Evolutionary conservation across 2,329 filamentous ascomycete genomes (phyloP).

Genomic region (Catunica adiposa): DNA sequence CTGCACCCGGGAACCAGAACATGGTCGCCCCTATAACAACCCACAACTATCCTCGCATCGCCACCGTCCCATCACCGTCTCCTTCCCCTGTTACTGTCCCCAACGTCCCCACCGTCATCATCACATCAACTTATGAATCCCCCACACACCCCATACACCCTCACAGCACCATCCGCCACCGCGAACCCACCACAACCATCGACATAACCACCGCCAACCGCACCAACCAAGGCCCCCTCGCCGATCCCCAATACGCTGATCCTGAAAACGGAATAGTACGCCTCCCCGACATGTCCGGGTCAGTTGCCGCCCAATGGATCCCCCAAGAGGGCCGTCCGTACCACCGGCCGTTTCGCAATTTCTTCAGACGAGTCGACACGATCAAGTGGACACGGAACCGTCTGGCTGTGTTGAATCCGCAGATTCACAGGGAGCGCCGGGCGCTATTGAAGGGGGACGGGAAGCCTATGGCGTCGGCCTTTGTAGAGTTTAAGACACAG

Average conservation of each 20-base stretch:
- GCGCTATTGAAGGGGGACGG: conserved; percentile 47
- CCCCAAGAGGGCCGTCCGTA: conserved; percentile 57
- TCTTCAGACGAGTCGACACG: conserved; percentile 83
- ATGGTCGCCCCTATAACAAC: too few relatives aligned
- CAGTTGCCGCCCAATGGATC: conserved; percentile 58
- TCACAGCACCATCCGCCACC: not conserved
- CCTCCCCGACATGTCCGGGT: conserved; percentile 22
- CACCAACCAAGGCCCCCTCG: conserved; percentile 1
- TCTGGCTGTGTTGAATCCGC: conserved; percentile 24
- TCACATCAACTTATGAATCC: not conserved
- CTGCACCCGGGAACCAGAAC: too few relatives aligned
- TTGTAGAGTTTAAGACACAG: conserved; percentile 77
- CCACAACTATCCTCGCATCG: too few relatives aligned
- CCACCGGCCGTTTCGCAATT: conserved; percentile 48
- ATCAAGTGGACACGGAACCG: conserved; percentile 68
- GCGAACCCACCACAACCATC: conserved; percentile 2
- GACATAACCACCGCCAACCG: not conserved
- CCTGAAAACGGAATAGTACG: not conserved
- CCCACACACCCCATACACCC: not conserved
- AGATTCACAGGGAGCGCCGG: conserved; percentile 48
- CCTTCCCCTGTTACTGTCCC: not conserved
- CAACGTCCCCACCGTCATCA: not conserved
- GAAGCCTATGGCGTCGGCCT: conserved; percentile 55
- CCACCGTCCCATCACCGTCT: not conserved
- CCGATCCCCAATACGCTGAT: not conserved